Evolutionary conservation across 495 filamentous ascomycete species (phyloP).

Genomic region (Penicillium riverlandense): DNA sequence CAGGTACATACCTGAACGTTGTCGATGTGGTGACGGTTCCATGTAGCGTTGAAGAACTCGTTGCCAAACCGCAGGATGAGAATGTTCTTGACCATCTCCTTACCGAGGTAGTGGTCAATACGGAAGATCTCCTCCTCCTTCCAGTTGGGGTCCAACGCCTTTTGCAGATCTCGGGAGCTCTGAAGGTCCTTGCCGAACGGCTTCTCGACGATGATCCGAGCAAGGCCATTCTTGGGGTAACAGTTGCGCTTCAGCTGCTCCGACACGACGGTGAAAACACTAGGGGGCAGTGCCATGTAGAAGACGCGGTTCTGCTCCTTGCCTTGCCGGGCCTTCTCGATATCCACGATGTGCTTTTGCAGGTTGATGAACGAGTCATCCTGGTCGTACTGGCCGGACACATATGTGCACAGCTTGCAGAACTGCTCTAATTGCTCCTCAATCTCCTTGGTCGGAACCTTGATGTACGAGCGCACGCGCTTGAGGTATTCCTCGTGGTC

Average conservation of each 20-base stretch:
- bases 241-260: slow-evolving; percentile 95
- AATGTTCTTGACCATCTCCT: slow-evolving; percentile 99
- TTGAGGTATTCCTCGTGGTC: slow-evolving; percentile 90
- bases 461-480: slow-evolving; percentile 95
- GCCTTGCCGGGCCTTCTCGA: slow-evolving; percentile 62
- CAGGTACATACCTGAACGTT: slow-evolving; percentile 61
- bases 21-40: slow-evolving; percentile 99
- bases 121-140: slow-evolving; percentile 99
- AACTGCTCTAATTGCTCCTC: slow-evolving; percentile 92
- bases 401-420: slow-evolving; percentile 79
- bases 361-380: slow-evolving; percentile 91
- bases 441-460: slow-evolving; percentile 95
- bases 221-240: slow-evolving; percentile 84
- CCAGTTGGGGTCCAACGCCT: slow-evolving; percentile 95
- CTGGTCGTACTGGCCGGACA: slow-evolving; percentile 95
- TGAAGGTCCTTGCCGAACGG: slow-evolving; percentile 96
- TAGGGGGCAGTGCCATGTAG: slow-evolving; percentile 98
- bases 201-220: slow-evolving; percentile 98
- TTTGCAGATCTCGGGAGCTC: slow-evolving; percentile 91
- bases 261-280: slow-evolving; percentile 95
- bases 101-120: slow-evolving; percentile 98
- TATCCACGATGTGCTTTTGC: slow-evolving; percentile 78
- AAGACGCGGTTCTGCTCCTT: slow-evolving; percentile 88
- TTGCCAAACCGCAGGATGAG: slow-evolving; percentile 97
- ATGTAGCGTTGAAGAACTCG: slow-evolving; percentile 97